Percentiles rank a stretch among this genome's conserved stretches.
phyloP scores from a whole-genome alignment of 75 land plant species.

The Cupressus sempervirens region DNA sequence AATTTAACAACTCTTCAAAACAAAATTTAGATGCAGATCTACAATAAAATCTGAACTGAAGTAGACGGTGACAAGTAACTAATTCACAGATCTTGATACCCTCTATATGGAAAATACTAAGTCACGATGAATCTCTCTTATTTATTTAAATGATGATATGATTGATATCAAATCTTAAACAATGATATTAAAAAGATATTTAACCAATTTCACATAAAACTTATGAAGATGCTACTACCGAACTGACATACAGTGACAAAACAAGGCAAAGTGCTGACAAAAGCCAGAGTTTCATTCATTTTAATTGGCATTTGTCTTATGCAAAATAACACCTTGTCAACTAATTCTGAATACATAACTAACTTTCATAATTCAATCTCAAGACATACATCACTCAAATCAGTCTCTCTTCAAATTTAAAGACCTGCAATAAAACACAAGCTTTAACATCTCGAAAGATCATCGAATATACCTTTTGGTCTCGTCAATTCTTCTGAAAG shows the following conservation, averaged over 20 bases:
- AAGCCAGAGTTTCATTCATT: not conserved
- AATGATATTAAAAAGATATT: not conserved
- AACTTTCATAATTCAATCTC: not conserved
- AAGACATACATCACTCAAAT: not conserved
- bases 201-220: not conserved
- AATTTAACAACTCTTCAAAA: not conserved
- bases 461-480: conserved; percentile 31
- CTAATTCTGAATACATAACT: not conserved
- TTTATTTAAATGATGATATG: not conserved
- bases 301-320: not conserved
- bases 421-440: not conserved
- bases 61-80: not conserved
- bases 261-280: not conserved
- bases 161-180: not conserved
- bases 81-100: not conserved
- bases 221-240: not conserved
- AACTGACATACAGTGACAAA: not conserved
- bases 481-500: conserved; percentile 53
- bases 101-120: not conserved
- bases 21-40: not conserved
- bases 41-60: not conserved
- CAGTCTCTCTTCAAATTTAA: not conserved
- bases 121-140: not conserved
- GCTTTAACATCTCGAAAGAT: not conserved
- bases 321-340: not conserved